phyloP scores from a whole-genome alignment of 768 basidiomycete genomes.

The Phylloporus scabripes region DNA sequence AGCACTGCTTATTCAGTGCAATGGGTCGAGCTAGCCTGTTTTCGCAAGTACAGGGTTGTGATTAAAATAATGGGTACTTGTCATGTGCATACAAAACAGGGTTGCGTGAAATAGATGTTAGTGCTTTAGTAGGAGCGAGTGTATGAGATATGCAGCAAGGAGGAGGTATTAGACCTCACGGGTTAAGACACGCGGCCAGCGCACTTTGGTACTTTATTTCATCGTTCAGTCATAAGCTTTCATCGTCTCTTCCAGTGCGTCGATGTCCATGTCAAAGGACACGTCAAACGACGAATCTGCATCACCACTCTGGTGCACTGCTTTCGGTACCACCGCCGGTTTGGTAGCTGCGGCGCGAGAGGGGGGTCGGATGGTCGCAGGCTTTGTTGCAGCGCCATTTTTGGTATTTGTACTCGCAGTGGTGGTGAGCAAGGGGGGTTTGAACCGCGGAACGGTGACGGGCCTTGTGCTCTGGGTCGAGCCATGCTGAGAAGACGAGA shows the following conservation, averaged over 20 bases:
- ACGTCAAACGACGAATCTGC: constrained; percentile 30
- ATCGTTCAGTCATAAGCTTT: constrained; percentile 24
- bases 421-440: constrained; percentile 22
- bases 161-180: neutral
- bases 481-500: constrained; percentile 17
- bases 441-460: constrained; percentile 21
- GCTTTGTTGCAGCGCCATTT: constrained; percentile 2
- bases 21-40: neutral
- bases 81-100: constrained; percentile 1
- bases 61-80: neutral
- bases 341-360: neutral
- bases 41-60: neutral
- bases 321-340: neutral
- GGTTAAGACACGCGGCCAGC: neutral
- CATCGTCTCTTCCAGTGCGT: constrained; percentile 30
- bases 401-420: neutral
- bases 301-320: constrained; percentile 7
- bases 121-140: neutral
- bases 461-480: constrained; percentile 18
- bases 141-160: neutral
- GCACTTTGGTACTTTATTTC: neutral
- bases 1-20: no score
- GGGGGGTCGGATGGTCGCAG: neutral
- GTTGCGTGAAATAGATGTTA: constrained; percentile 5
- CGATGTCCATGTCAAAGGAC: constrained; percentile 27